Evolutionary conservation across 1,139 yeast species (phyloP), one percentile per base, ranked within the genome.

Genomic region (Debaryomyces singareniensis): DNA sequence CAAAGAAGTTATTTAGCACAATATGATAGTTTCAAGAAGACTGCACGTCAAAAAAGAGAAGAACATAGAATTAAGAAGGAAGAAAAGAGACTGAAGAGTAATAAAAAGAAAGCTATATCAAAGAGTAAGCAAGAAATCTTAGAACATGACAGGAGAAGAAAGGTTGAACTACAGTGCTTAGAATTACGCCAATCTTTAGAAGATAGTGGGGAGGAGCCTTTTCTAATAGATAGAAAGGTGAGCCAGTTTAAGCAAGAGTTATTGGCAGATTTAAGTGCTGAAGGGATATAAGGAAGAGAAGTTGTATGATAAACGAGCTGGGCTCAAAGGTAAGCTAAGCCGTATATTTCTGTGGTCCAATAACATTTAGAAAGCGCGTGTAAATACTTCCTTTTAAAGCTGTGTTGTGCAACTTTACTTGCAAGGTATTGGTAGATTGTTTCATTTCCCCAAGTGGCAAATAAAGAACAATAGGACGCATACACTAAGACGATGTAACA

Each of bases 141-240:
- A 5, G 60, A 53, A 4, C 86, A 78, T 43, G 68, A 72, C 20
- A 33, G 39, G 14, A 64, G 64, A 36, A 55, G 87, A 28, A 43
- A 47, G 15, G 54, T 79, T 2, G 85, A 77, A 35, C 62, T 74
- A 4, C 53, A 58, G 39, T 75, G 84, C 32, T 55, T 67, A 59
- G 78, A 75, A 35, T 56, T 75, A 25, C 54, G 77, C 16, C 83
- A 72, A 20, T 33, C 55, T 30, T 54, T 80, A 14, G 86, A 78
- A 42, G 82, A 75, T 11, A 56, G 58, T 18, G 69, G 58, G 15
- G 45, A 49, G 13, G 51, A 43, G 3, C 64, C 55, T 9, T 50
- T 40, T 2, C 51, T 38, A n/a, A 55, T 57, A 24, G 51, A 50
- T 6, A 27, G 27, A 5, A 39, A 41, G 29, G 55, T 64, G 0